Base-by-base conservation (phyloP, 139 green algal genomes). In the Monoraphidium neglectum region DNA sequence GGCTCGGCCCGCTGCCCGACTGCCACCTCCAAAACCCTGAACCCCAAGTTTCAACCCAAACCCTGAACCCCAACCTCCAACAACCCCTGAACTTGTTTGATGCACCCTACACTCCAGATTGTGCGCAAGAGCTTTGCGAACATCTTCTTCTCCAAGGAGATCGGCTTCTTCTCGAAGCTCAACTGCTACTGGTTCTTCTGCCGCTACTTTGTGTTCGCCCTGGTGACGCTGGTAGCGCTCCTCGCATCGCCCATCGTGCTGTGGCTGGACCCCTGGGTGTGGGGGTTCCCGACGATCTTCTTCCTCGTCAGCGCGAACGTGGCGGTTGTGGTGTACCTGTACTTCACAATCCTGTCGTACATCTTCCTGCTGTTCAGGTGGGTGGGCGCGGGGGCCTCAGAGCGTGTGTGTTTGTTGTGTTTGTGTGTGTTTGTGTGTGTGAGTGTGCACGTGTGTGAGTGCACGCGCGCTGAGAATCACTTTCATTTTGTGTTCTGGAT, bases 101-200 rank as follows among this genome's bases (percentile, higher is more conserved):
- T n/a, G n/a, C n/a, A n/a, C n/a, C n/a, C n/a, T n/a, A n/a, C n/a
- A n/a, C n/a, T n/a, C n/a, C n/a, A 91, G 70, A 91, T 91, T 56
- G 81, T 91, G 24, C 68, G 60, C 74, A 91, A 91, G 79, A 84
- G 73, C 18, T 91, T 88, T 62, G 49, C 53, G 32, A 76, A 71
- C 65, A 86, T 89, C 75, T 85, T 46, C 37, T 70, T 70, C 65
- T 70, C 65, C 75, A 80, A 75, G 73, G 49, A 86, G 46, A 86
- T 91, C 36, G 16, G 51, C 66, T 77, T 88, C 40, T 40, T 40
- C 33, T 77, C 70, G 71, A 82, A 83, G 57, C 40, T 86, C 2
- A 88, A 88, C 83, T 87, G 82, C 82, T 90, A 87, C 78, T 89
- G 83, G 86, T 91, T 86, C 80, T 89, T 89, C 79, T 82, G 77